These are phyloP conservation scores for Nemania serpens DNA, from an alignment of 2,329 filamentous ascomycete species.

Conservation along the genomic window DNA sequence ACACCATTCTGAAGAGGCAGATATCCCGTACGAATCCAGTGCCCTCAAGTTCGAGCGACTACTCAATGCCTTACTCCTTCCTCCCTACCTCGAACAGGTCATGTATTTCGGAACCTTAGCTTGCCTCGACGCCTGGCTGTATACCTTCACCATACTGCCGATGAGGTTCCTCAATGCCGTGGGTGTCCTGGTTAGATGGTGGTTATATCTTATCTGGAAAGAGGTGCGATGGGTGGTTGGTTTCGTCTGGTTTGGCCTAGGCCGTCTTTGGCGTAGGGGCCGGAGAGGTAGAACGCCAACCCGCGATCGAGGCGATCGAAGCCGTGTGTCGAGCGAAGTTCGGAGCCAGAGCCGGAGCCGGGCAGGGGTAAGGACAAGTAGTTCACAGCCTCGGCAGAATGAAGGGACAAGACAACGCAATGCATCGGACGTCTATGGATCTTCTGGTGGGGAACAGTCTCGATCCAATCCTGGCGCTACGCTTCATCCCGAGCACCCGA, in stretches of 20 bases:
- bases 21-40: constrained; percentile 85
- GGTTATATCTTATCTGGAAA: constrained; percentile 71
- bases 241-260: constrained; percentile 80
- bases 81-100: constrained; percentile 79
- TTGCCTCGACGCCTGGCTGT: constrained; percentile 94
- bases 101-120: constrained; percentile 87
- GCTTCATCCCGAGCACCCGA: constrained; percentile 42
- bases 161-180: constrained; percentile 84
- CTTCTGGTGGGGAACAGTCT: constrained; percentile 30
- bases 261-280: constrained; percentile 73
- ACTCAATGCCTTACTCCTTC: constrained; percentile 83
- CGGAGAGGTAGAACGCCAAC: constrained; percentile 50
- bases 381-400: constrained; percentile 28
- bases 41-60: constrained; percentile 90
- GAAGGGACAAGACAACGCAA: constrained; percentile 29
- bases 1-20: constrained; percentile 59
- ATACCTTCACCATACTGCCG: constrained; percentile 94
- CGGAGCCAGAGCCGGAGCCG: constrained; percentile 45
- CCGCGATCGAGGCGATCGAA: constrained; percentile 33
- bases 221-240: constrained; percentile 73
- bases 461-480: constrained; percentile 33
- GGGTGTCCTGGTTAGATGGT: constrained; percentile 77
- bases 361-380: constrained; percentile 22
- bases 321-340: constrained; percentile 41
- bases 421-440: constrained; percentile 27